Base-by-base conservation (phyloP, 2,329 filamentous ascomycete species). In the Penicillium sp. region DNA sequence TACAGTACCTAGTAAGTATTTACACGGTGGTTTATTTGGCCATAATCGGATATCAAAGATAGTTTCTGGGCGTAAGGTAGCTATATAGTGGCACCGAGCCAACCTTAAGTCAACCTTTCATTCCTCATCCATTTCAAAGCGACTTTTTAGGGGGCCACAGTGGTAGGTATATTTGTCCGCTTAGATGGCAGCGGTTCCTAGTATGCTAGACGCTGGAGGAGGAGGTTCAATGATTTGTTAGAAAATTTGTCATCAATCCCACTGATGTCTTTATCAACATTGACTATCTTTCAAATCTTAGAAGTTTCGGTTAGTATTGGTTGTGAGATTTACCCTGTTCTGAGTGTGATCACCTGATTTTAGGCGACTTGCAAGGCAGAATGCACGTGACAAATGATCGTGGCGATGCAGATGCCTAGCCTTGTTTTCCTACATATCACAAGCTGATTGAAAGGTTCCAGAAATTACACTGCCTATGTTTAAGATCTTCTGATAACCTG, bases 311-410 rank as follows among this genome's bases (percentile, higher is more conserved):
- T 4, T n/a, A n/a, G n/a, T n/a, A 38, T n/a, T 15, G 15, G 6
- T 2, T 2, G 37, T 17, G 5, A 38, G n/a, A 19, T 42, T 22
- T 19, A 8, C n/a, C 38, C 6, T 19, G 78, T 80, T 3, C 45
- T n/a, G 6, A n/a, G 24, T 3, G n/a, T 4, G 15, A 30, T 49
- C 47, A 50, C 47, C 6, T 50, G 47, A 50, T 19, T n/a, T 19
- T n/a, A 26, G 42, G 44, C 44, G 5, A 26, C 44, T 26, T 47
- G 24, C 44, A 35, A 13, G 28, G 47, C 17, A 30, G 26, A 19
- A 19, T 22, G 47, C 47, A 51, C 47, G 47, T 51, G 47, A 51
- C 45, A 49, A 1, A 8, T 5, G 45, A 49, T 10, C 24, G 47
- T 51, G 47, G 30, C 47, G 47, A 51, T 51, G 47, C 28, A 33